Evolutionary conservation across 805 yeast species (phyloP), one percentile per base, ranked within the genome.

Genomic region (Ogataea populi-albae): DNA sequence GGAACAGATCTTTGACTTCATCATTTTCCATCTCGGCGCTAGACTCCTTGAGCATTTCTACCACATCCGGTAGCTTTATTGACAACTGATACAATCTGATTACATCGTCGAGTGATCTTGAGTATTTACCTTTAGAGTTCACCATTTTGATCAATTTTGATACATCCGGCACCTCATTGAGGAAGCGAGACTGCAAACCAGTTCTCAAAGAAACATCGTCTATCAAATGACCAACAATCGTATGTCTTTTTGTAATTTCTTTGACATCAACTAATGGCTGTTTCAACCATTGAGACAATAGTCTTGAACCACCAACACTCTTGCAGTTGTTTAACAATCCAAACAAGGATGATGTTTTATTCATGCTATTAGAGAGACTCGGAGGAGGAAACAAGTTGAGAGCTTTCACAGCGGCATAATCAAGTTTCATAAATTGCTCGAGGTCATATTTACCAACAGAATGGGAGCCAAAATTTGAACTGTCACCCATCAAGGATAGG

Each of bases 231-330:
- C 77, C 82, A n/a, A 91, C 95, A 32, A 93, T 64, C 6, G 65
- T 58, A 46, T 86, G 96, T 33, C 99, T 71, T 28, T 77, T 68
- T 25, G 64, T 58, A 25, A 93, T 88, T 33, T 69, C 77, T 0
- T 49, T 53, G 8, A 71, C 54, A 46, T 78, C 77, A 35, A 95
- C 80, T 32, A 93, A 69, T 1, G 99, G 99, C 61, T 93, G 98
- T 54, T 91, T 93, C 42, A 93, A 69, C 98, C 98, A 93, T 54
- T 87, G 96, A 11, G 93, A 80, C 17, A 93, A 70, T 33, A 89
- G 62, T 45, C 98, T 72, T 1, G 91, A 68, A 6, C 99, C 99
- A n/a, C 93, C 87, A 2, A 78, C 71, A 4, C 95, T 82, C 50
- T 85, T 87, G 66, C 98, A 91, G 48, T 81, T 78, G 65, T 93